Conservation (phyloP, 2,329 filamentous ascomycete genomes). For the Dactylellina drechsleri region DNA sequence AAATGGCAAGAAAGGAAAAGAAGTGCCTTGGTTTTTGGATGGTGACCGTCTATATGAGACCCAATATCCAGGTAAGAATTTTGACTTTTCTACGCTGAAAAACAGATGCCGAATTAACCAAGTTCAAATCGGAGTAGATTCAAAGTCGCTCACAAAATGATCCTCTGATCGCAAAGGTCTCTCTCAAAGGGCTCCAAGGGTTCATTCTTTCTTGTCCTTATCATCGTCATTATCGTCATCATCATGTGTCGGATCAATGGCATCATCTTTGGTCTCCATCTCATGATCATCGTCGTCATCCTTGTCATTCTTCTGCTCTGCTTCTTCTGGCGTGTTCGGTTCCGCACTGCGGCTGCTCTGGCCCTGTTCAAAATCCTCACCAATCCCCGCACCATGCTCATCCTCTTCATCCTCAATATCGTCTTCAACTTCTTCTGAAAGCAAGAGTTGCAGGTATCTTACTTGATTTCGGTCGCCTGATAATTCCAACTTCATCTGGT, state of each 20-base stretch:
- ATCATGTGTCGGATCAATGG: constrained; percentile 24
- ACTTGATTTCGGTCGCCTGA: constrained; percentile 58
- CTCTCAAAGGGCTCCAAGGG: constrained; percentile 53
- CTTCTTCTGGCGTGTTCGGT: constrained; percentile 42
- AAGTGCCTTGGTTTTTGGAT: constrained; percentile 32
- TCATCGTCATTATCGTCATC: constrained; percentile 33
- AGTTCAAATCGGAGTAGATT: constrained; percentile 31
- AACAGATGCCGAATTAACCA: constrained; percentile 44
- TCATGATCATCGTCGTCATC: constrained; percentile 56
- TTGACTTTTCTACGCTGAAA: constrained; percentile 48
- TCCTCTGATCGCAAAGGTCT: constrained; percentile 42
- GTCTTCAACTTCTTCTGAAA: constrained; percentile 57
- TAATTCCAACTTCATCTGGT: constrained; percentile 57
- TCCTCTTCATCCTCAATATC: constrained; percentile 59
- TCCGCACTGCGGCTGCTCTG: constrained; percentile 51
- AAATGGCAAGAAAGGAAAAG: constrained; percentile 20
- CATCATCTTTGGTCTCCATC: constrained; percentile 55
- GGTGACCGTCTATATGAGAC: constrained; percentile 48
- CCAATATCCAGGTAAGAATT: constrained; percentile 49
- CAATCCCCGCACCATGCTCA: constrained; percentile 56
- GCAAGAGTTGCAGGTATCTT: constrained; percentile 58
- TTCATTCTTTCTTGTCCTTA: constrained; percentile 48
- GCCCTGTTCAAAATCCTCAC: constrained; percentile 54
- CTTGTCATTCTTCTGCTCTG: constrained; percentile 45
- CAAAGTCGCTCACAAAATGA: constrained; percentile 50